phyloP scores from a whole-genome alignment of 2,329 filamentous ascomycete genomes.

The Parasarocladium wereldwijsianum region DNA sequence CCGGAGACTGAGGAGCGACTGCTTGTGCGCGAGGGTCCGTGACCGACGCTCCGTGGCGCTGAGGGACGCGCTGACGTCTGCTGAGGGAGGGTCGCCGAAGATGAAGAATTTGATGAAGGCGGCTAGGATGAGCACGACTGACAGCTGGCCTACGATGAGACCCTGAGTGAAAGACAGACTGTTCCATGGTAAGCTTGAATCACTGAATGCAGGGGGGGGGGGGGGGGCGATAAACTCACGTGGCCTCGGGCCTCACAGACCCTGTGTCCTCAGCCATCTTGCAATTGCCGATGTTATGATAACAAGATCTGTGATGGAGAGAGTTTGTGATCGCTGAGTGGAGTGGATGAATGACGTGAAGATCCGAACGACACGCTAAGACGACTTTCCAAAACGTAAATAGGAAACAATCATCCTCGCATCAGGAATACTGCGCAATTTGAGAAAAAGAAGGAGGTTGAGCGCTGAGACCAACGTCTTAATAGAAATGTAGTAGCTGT shows the following conservation, averaged over 20 bases:
- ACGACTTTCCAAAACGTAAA: no score
- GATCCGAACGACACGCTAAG: no score
- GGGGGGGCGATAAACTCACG: conserved; percentile 20
- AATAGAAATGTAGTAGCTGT: no score
- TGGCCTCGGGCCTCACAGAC: conserved; percentile 26
- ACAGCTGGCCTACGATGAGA: conserved; percentile 83
- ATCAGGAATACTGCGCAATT: no score
- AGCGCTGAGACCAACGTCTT: no score
- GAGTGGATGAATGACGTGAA: no score
- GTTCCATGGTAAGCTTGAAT: conserved; percentile 6
- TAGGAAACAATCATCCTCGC: no score
- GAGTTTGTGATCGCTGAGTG: no score
- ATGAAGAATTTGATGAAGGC: conserved; percentile 99
- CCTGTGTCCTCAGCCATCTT: conserved; percentile 20
- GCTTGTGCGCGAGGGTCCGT: conserved; percentile 61
- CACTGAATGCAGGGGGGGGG: neutral
- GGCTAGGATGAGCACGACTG: conserved; percentile 77
- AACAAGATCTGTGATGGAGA: conserved; percentile 19
- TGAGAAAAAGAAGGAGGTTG: no score
- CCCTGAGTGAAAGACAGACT: conserved; percentile 89
- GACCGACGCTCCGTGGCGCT: conserved; percentile 62
- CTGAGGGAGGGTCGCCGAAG: conserved; percentile 80
- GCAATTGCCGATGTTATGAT: no score
- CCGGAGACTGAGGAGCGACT: conserved; percentile 52
- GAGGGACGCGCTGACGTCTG: conserved; percentile 63